Base-by-base conservation (phyloP, 257 asterid species). In the Solanum appendiculatum region DNA sequence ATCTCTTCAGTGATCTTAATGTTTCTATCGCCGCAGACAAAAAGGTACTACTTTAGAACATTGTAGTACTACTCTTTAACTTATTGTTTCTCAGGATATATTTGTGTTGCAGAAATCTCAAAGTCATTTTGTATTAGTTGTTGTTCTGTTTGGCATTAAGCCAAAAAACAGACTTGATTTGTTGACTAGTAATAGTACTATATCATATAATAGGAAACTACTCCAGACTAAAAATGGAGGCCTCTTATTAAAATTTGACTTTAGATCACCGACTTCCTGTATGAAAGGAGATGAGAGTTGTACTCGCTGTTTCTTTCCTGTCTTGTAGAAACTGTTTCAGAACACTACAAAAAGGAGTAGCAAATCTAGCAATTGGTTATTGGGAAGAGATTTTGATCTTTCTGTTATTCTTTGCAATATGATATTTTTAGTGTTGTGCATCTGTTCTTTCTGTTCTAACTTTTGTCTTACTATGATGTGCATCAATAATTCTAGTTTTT, bases 1-100 rank as follows among this genome's bases (percentile, higher is more conserved):
- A 89, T 89, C 94, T 95, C n/a, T 86, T 92, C 82, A 90, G 91
- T 84, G 95, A 90, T 20, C 48, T 46, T 2, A 94, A 94, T 48
- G 46, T 95, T 72, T 96, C 97, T 78, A 92, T 93, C 81, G 51
- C 93, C 80, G 37, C 85, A 21, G 83, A 94, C 86, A 87, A 95
- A 7, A 89, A 91, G 98, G 98, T 94, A 68, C 74, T 27, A 27
- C 20, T n/a, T 60, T n/a, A 88, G 11, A 16, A 16, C 54, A 37
- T 63, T 6, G 5, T 66, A 66, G 3, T 31, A 21, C 3, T n/a
- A 39, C 20, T 39, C 11, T 75, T n/a, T 75, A n/a, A 13, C 23
- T n/a, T 75, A 3, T 14, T 78, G 58, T 42, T 42, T 42, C 39
- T 78, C 25, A 13, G 48, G 21, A 73, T 73, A 73, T 73, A 10